Base-by-base conservation (phyloP, 768 basidiomycete genomes). In the Pholiota conissans region DNA sequence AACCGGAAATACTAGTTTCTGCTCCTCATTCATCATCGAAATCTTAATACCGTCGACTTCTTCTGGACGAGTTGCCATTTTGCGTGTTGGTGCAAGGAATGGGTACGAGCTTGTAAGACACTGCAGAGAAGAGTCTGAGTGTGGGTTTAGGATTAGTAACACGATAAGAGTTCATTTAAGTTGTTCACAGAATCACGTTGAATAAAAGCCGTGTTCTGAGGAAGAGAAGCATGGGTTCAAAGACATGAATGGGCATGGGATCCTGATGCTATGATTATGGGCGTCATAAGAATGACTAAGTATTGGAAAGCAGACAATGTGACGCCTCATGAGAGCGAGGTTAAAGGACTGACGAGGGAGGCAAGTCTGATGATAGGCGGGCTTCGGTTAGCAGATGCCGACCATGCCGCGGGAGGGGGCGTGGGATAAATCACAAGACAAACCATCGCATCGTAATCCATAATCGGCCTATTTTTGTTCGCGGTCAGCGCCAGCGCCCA, bases 401-500 rank as follows among this genome's bases (percentile, higher is more conserved):
- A 1, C 26, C 9, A 46, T 22, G 32, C 29, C 40, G 42, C 29
- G 53, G 40, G 29, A 35, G 30, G 14, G 5, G 14, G 5, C 22
- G 8, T 24, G 40, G 20, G 18, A 24, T 20, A 18, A 9, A 3
- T 26, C 20, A n/a, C 50, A 10, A 30, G 32, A 55, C 32, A 55
- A 55, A 55, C 9, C 27, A 10, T 14, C 29, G 22, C 29, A 32
- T 10, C 35, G 50, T 32, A 22, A 50, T 14, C n/a, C 49, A 34
- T 57, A 16, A 22, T 45, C 46, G 11, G 5, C 22, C 45, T 9
- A 3, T 34, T 16, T 22, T 37, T 45, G 48, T 40, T 18, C 18
- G 20, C 10, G n/a, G 39, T 18, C 55, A 59, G 60, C 63, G 61
- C 60, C 42, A 64, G 60, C 60, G 60, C 60, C 47, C 56, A 60